Evolutionary conservation across 2,329 filamentous ascomycete species (phyloP), one percentile per base, ranked within the genome.

Genomic region (Meredithiella fracta): DNA sequence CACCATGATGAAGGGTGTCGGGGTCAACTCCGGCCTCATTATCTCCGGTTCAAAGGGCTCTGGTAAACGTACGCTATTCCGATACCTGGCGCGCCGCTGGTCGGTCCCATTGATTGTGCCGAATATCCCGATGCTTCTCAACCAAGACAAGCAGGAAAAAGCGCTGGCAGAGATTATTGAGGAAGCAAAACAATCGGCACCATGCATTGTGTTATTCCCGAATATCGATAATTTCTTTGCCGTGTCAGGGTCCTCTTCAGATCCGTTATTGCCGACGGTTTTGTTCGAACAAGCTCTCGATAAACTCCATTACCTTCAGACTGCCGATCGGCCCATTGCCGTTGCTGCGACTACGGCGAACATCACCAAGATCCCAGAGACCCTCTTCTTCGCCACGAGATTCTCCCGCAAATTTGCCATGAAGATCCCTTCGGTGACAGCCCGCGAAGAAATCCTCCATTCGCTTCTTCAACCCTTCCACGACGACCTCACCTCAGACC

Each of bases 281-380:
- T 20, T 44, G 2, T 51, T 60, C n/a, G 40, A 56, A 20, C 51
- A 51, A 11, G 5, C 5, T 11, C 29, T 34, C 29, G 29, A 34
- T 11, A 34, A 34, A 20, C 51, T 56, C 15, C 42, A 52, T 14
- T 51, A 53, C n/a, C 44, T 17, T 7, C 59, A 56, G 38, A 31
- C 51, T 11, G 54, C 53, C 6, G 52, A 57, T 8, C 54, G 51
- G 22, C 84, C 85, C 1, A 86, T 97, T 7, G 83, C 97, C 31
- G 86, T 95, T 14, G 77, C 97, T 53, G 92, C 90, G 1, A 92
- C 92, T 2, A 96, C 91, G 0, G 95, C 94, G 65, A 77, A 85
- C 37, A 85, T 89, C 0, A 88, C 95, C 63, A 88, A 84, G 62
- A 73, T 98, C 37, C 88, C 97, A 63, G 83, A 89, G 0, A 82